A percentile compares a stretch with the other conserved stretches of the same genome.
Evolutionary conservation across 345 rosid genomes (phyloP).

Genomic region (Aquilaria sinensis): DNA sequence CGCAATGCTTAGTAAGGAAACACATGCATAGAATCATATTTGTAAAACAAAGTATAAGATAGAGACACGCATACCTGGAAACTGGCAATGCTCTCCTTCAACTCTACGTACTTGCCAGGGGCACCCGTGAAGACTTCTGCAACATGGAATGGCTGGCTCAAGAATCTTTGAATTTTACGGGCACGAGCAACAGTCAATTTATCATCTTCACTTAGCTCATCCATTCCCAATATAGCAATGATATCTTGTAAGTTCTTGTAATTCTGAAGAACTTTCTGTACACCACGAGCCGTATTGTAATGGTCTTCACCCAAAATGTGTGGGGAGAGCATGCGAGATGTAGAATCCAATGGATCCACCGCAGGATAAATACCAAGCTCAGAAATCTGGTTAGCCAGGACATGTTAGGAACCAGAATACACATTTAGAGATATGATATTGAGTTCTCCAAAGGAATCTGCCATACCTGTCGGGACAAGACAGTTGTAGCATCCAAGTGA

Average conservation of each 20-base stretch:
- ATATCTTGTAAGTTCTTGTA: slow-evolving; percentile 99
- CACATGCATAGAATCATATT: too few species aligned
- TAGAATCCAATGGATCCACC: slow-evolving; percentile 95
- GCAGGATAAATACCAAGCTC: slow-evolving; percentile 99
- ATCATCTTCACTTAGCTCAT: slow-evolving; percentile 99
- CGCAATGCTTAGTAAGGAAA: too few species aligned
- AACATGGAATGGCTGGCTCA: slow-evolving; percentile 99
- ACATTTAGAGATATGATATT: too few species aligned
- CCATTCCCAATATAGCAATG: slow-evolving; percentile 98
- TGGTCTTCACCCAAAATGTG: slow-evolving; percentile 93
- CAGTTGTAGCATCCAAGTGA: slow-evolving; percentile 99
- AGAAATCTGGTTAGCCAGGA: slow-evolving; percentile 47
- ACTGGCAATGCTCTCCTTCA: slow-evolving; percentile 82
- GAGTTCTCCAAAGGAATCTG: not conserved
- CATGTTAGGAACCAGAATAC: not conserved
- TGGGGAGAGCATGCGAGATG: slow-evolving; percentile 98
- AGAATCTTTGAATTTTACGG: slow-evolving; percentile 91
- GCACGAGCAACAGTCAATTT: slow-evolving; percentile 97
- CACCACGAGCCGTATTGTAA: slow-evolving; percentile 97
- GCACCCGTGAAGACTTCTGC: slow-evolving; percentile 99
- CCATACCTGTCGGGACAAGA: slow-evolving; percentile 87
- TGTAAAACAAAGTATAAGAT: not conserved
- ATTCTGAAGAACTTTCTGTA: slow-evolving; percentile 95
- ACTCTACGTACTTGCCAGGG: slow-evolving; percentile 93
- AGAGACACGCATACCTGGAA: slow-evolving; percentile 63